Percentiles rank a stretch among this genome's conserved stretches.
These are phyloP conservation scores for Apiotrichum gracile DNA, from an alignment of 1,284 basidiomycete species.

Conservation along the genomic window DNA sequence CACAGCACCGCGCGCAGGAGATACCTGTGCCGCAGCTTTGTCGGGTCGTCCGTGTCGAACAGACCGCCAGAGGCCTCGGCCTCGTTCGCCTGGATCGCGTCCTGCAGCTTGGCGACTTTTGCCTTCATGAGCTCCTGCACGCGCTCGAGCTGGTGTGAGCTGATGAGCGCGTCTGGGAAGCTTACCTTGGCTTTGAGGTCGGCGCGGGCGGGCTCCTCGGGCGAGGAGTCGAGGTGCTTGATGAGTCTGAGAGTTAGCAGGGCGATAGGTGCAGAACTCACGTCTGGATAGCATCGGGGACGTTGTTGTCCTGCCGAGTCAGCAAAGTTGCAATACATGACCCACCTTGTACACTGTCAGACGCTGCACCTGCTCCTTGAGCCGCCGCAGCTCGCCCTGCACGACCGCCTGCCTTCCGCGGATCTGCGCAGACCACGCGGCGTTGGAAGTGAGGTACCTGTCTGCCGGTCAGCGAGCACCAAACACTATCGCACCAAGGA, in stretches of 20 bases:
- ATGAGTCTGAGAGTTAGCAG: slow-evolving; percentile 19
- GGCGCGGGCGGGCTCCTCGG: slow-evolving; percentile 7
- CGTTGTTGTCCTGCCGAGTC: slow-evolving; percentile 2
- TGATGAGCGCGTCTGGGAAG: neutral
- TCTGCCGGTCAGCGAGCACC: slow-evolving; percentile 17
- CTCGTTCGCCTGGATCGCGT: slow-evolving; percentile 22
- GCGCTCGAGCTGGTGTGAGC: slow-evolving; percentile 8
- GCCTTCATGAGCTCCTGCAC: slow-evolving; percentile 10
- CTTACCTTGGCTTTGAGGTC: slow-evolving; percentile 33
- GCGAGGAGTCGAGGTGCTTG: slow-evolving; percentile 17
- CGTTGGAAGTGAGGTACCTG: slow-evolving; percentile 33
- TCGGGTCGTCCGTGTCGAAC: slow-evolving; percentile 35
- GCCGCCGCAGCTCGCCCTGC: slow-evolving; percentile 24
- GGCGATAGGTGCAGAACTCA: neutral
- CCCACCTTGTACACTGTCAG: slow-evolving; percentile 30
- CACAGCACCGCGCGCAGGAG: slow-evolving; percentile 29
- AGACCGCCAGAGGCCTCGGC: slow-evolving; percentile 12
- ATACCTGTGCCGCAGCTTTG: slow-evolving; percentile 31
- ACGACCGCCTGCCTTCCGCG: slow-evolving; percentile 32
- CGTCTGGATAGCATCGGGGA: slow-evolving; percentile 9
- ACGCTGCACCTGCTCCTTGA: slow-evolving; percentile 29
- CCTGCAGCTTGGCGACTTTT: slow-evolving; percentile 20
- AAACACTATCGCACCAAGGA: slow-evolving; percentile 26
- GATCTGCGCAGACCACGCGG: slow-evolving; percentile 25
- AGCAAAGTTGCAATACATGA: neutral